phyloP scores from a whole-genome alignment of 306 rosid genomes.

The Cajanus cajan region DNA sequence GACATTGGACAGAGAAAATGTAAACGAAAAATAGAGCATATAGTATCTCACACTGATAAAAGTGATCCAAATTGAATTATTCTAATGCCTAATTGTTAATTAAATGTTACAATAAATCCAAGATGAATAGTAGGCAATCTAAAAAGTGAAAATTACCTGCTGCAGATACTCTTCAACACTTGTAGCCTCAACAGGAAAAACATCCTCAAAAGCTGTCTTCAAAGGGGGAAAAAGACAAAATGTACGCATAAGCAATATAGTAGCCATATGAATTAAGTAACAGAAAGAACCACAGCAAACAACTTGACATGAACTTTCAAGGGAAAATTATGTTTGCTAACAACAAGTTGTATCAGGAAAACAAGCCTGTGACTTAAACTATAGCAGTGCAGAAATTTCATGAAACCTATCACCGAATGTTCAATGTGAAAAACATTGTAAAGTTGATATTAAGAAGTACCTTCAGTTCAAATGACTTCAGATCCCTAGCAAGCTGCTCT shows the following conservation, averaged over 20 bases:
- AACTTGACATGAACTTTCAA: constrained; percentile 10
- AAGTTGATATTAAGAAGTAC: constrained; percentile 34
- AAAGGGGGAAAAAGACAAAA: constrained; percentile 12
- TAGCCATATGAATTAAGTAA: not conserved
- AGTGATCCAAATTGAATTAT: constrained; percentile 8
- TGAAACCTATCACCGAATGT: not conserved
- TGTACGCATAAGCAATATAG: constrained; percentile 31
- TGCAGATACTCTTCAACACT: constrained; percentile 96
- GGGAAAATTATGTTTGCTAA: not conserved
- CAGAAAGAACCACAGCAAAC: not conserved
- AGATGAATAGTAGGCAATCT: not conserved
- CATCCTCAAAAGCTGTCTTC: constrained; percentile 98
- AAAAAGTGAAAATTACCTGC: constrained; percentile 66
- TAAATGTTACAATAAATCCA: not conserved
- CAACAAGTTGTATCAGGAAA: constrained; percentile 10
- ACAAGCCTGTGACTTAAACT: constrained; percentile 9
- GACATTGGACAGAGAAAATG: not conserved
- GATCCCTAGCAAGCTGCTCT: constrained; percentile 97
- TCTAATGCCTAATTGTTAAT: not conserved
- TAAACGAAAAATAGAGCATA: not conserved
- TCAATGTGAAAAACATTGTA: not conserved
- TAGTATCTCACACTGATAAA: constrained; percentile 4
- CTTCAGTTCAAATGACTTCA: constrained; percentile 96
- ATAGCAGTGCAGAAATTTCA: constrained; percentile 12
- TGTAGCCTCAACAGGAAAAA: constrained; percentile 95